Conservation (phyloP, 805 yeast species). For the Yarrowia bubula region DNA sequence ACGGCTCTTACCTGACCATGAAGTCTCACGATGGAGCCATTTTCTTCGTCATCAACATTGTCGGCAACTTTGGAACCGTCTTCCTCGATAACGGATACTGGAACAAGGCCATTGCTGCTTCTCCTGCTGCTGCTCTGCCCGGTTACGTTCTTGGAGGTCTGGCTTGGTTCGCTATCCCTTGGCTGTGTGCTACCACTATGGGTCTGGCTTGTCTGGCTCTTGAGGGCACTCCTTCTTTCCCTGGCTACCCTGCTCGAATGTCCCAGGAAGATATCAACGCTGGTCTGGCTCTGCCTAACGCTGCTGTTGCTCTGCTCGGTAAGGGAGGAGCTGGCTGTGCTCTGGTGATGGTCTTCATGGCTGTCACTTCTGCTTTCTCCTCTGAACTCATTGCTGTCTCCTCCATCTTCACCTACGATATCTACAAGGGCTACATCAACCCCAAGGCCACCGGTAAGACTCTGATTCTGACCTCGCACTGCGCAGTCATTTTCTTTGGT, state of each 20-base stretch:
- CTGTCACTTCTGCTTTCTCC: slow-evolving; percentile 88
- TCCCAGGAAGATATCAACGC: slow-evolving; percentile 67
- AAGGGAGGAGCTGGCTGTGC: slow-evolving; percentile 86
- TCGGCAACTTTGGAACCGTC: slow-evolving; percentile 88
- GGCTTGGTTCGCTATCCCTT: slow-evolving; percentile 90
- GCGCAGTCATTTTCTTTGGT: slow-evolving; percentile 59
- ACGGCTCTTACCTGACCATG: slow-evolving; percentile 88
- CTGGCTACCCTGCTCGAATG: slow-evolving; percentile 71
- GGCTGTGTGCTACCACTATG: slow-evolving; percentile 76
- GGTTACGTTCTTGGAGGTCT: slow-evolving; percentile 87
- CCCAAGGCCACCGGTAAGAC: slow-evolving; percentile 75
- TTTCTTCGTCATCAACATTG: slow-evolving; percentile 81
- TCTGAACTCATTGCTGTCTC: slow-evolving; percentile 89
- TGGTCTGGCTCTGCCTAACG: slow-evolving; percentile 66
- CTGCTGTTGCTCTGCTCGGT: slow-evolving; percentile 83
- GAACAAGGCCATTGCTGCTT: slow-evolving; percentile 83
- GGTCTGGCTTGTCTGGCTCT: slow-evolving; percentile 81
- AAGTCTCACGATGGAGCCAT: slow-evolving; percentile 82
- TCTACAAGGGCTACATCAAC: slow-evolving; percentile 75
- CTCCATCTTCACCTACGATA: slow-evolving; percentile 79
- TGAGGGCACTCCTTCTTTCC: slow-evolving; percentile 68
- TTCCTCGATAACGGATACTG: slow-evolving; percentile 85
- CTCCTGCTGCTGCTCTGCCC: slow-evolving; percentile 79
- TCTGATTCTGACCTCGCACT: slow-evolving; percentile 67
- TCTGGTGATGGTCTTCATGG: slow-evolving; percentile 79